A percentile compares a stretch with the other conserved stretches of the same genome.
phyloP scores from a whole-genome alignment of 2,329 filamentous ascomycete species.

The Botryotinia narcissicola region DNA sequence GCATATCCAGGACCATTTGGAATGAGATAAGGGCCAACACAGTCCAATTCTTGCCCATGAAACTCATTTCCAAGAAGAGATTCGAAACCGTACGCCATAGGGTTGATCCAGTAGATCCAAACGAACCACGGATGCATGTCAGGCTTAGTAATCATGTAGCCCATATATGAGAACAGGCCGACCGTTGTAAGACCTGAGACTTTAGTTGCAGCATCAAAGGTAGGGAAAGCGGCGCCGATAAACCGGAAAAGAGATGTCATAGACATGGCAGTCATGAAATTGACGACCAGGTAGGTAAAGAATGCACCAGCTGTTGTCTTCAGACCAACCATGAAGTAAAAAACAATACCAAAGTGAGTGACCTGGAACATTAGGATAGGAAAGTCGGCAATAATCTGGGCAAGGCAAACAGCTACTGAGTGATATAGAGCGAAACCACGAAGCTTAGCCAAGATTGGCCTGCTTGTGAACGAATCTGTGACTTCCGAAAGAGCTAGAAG shows the following conservation, averaged over 20 bases:
- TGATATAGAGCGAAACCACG: background rate
- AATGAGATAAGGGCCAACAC: background rate
- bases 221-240: conserved; percentile 59
- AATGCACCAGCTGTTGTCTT: conserved; percentile 44
- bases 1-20: background rate
- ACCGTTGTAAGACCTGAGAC: conserved; percentile 48
- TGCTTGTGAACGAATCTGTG: background rate
- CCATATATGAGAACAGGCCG: conserved; percentile 58
- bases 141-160: conserved; percentile 60
- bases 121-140: conserved; percentile 62
- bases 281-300: background rate
- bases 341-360: conserved; percentile 53
- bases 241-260: conserved; percentile 47
- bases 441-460: background rate
- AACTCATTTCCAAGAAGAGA: conserved; percentile 70
- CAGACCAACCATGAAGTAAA: conserved; percentile 66
- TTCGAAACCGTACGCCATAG: conserved; percentile 68
- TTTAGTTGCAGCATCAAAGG: conserved; percentile 59
- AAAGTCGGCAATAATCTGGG: conserved; percentile 41
- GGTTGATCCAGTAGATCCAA: conserved; percentile 65
- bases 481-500: background rate
- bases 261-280: conserved; percentile 42
- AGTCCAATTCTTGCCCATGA: conserved; percentile 45
- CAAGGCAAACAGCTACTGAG: background rate
- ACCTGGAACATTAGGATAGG: conserved; percentile 58